A percentile compares a stretch with the other conserved stretches of the same genome.
These are phyloP conservation scores for Pouteria glomerata DNA, from an alignment of 148 eudicot genomes.

Conservation along the genomic window DNA sequence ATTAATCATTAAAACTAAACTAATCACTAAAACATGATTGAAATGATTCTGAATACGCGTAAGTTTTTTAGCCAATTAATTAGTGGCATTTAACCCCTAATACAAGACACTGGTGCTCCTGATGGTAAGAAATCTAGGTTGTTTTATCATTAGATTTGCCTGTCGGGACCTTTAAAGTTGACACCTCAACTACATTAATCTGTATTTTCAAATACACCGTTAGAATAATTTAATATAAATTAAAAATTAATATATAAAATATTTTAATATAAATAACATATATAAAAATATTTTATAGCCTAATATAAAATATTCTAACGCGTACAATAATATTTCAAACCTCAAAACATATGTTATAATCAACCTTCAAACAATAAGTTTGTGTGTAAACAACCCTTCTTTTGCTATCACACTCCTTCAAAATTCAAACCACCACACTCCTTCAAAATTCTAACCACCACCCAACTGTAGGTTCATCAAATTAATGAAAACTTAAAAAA, in stretches of 20 bases:
- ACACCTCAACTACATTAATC: neutral
- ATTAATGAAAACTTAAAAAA: neutral
- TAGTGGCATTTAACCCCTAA: too few relatives aligned
- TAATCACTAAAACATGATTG: too few relatives aligned
- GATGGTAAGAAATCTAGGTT: neutral
- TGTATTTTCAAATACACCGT: neutral
- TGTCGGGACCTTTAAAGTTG: neutral
- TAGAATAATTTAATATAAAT: too few relatives aligned
- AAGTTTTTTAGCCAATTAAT: too few relatives aligned
- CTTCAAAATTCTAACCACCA: too few relatives aligned
- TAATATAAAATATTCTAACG: too few relatives aligned
- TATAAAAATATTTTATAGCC: too few relatives aligned
- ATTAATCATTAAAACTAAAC: too few relatives aligned
- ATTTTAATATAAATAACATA: neutral
- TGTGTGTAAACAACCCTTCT: neutral
- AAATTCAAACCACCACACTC: neutral
- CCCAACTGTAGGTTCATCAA: too few relatives aligned
- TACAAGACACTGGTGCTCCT: too few relatives aligned
- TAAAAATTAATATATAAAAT: neutral
- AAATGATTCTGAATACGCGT: too few relatives aligned
- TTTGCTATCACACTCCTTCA: neutral
- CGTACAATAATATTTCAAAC: neutral
- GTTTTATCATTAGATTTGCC: slow-evolving; percentile 5
- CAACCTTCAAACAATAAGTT: neutral
- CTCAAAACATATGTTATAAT: neutral